Evolutionary conservation across 257 asterid species (phyloP).

Genomic region (Solanum sejunctum): DNA sequence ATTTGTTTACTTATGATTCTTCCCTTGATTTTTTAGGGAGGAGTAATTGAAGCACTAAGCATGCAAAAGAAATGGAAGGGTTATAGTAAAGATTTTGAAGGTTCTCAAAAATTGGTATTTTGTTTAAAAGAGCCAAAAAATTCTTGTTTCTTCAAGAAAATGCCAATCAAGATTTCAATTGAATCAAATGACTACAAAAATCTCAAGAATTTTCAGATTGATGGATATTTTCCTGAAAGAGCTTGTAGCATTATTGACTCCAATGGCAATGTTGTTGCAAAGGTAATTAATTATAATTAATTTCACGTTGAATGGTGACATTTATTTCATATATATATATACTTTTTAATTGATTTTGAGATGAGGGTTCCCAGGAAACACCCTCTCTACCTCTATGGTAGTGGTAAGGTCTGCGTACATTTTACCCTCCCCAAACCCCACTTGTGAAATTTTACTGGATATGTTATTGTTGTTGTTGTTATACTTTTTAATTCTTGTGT

Average conservation of each 20-base stretch:
- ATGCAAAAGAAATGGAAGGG: conserved; percentile 63
- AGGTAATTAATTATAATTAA: conserved; percentile 15
- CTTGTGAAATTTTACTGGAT: too few species aligned
- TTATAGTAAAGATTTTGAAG: conserved; percentile 25
- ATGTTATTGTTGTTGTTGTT: too few species aligned
- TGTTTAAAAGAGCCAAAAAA: conserved; percentile 45
- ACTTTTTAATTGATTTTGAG: too few species aligned
- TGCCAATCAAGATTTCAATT: conserved; percentile 30
- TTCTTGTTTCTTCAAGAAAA: conserved; percentile 32
- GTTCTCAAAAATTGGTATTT: conserved; percentile 50
- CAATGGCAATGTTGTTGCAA: conserved; percentile 45
- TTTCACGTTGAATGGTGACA: neutral
- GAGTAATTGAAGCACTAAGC: conserved; percentile 63
- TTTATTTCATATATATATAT: too few species aligned
- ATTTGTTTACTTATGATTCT: neutral
- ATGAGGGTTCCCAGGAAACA: too few species aligned
- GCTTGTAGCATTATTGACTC: conserved; percentile 51
- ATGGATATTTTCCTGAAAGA: conserved; percentile 46
- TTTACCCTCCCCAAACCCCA: too few species aligned
- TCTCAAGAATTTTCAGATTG: conserved; percentile 32
- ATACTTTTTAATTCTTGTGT: too few species aligned
- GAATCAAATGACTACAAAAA: conserved; percentile 26
- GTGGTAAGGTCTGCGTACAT: too few species aligned
- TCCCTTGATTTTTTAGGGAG: conserved; percentile 30
- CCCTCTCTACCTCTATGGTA: too few species aligned